phyloP scores from a whole-genome alignment of 768 basidiomycete genomes.

The Rhodotorula taiwanensis region DNA sequence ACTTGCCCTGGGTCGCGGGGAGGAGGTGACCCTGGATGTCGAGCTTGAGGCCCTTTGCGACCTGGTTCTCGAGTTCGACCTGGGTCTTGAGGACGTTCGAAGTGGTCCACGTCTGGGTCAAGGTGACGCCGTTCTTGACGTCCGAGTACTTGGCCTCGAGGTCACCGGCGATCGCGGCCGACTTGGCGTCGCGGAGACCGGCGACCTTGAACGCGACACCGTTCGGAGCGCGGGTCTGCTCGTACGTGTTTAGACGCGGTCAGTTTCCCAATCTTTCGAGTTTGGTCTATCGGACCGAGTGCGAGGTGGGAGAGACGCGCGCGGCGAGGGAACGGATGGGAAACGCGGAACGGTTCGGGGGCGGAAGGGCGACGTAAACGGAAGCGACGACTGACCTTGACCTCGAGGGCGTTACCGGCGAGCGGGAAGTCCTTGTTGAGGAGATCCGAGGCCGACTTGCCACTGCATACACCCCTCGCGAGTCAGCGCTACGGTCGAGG shows the following conservation, averaged over 20 bases:
- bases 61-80: slow-evolving; percentile 91
- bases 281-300: too few species aligned
- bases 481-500: too few species aligned
- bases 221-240: slow-evolving; percentile 52
- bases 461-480: slow-evolving; percentile 43
- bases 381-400: slow-evolving; percentile 41
- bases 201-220: slow-evolving; percentile 89
- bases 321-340: neutral
- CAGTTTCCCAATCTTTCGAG: too few species aligned
- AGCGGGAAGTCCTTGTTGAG: slow-evolving; percentile 87
- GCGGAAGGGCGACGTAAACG: neutral
- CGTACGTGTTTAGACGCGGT: too few species aligned
- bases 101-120: slow-evolving; percentile 96
- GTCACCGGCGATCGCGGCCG: slow-evolving; percentile 70
- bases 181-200: slow-evolving; percentile 70
- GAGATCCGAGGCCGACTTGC: slow-evolving; percentile 94
- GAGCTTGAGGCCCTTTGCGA: slow-evolving; percentile 91
- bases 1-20: slow-evolving; percentile 79
- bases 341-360: neutral
- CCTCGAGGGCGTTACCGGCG: slow-evolving; percentile 50
- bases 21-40: slow-evolving; percentile 75
- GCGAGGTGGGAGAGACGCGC: too few species aligned
- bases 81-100: slow-evolving; percentile 82
- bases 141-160: slow-evolving; percentile 91
- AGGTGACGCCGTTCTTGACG: slow-evolving; percentile 81